Evolutionary conservation across 352 stramenopile genomes (phyloP).

Genomic region (Globisporangium apiculatum): DNA sequence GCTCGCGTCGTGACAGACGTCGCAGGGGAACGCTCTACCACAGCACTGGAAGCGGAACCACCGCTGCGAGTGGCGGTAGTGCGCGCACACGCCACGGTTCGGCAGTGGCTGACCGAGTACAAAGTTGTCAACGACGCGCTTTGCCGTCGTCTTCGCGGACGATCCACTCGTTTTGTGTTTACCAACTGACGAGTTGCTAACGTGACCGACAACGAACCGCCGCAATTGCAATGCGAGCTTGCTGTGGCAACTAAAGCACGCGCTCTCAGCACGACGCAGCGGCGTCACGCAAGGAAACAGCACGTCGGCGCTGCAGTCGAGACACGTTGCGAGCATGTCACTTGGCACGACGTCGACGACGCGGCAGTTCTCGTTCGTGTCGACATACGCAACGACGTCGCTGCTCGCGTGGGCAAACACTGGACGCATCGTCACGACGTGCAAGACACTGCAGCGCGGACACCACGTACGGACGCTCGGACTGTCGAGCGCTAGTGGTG

Average conservation of each 20-base stretch:
- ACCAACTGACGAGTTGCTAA: background rate
- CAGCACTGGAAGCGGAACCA: slow-evolving; percentile 87
- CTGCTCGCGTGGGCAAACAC: slow-evolving; percentile 67
- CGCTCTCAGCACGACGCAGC: slow-evolving; percentile 48
- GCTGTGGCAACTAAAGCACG: slow-evolving; percentile 69
- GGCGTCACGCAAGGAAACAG: slow-evolving; percentile 44
- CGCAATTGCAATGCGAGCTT: slow-evolving; percentile 71
- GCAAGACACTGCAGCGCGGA: slow-evolving; percentile 65
- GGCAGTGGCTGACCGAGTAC: slow-evolving; percentile 63
- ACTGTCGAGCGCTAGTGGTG: slow-evolving; percentile 34
- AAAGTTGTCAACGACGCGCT: slow-evolving; percentile 40
- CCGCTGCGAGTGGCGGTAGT: slow-evolving; percentile 74
- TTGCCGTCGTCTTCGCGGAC: slow-evolving; percentile 3
- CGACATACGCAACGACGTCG: slow-evolving; percentile 54
- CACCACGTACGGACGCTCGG: slow-evolving; percentile 67
- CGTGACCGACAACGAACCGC: slow-evolving; percentile 35
- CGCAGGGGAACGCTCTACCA: slow-evolving; percentile 71
- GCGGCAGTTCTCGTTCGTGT: slow-evolving; percentile 60
- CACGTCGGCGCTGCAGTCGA: slow-evolving; percentile 59
- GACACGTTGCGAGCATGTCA: slow-evolving; percentile 64
- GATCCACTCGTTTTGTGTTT: no score
- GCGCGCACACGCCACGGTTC: slow-evolving; percentile 58
- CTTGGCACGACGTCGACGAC: slow-evolving; percentile 64
- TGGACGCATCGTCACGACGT: slow-evolving; percentile 54
- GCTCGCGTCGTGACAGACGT: slow-evolving; percentile 74